phyloP scores from a whole-genome alignment of 768 basidiomycete species.

The Mycena leptocephala region DNA sequence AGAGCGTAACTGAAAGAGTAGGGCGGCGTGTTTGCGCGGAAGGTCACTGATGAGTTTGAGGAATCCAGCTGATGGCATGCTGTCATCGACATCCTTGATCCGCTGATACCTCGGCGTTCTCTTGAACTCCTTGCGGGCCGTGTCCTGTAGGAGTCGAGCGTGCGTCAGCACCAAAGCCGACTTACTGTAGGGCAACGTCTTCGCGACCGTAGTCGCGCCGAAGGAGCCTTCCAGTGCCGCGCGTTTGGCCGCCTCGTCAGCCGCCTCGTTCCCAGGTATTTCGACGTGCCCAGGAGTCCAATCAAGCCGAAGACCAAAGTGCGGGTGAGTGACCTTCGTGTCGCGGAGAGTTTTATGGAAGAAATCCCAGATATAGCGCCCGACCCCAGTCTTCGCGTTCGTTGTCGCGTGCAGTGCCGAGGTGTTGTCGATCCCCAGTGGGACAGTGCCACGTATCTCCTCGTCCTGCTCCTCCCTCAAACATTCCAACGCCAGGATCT shows the following conservation, averaged over 20 bases:
- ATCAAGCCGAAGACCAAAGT: not conserved
- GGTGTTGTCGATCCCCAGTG: not conserved
- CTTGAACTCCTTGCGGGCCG: not conserved
- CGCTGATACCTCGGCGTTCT: not conserved
- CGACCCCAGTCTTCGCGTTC: not conserved
- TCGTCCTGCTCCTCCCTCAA: not conserved
- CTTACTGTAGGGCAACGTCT: not conserved
- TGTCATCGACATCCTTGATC: not conserved
- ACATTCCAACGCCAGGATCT: constrained; percentile 2
- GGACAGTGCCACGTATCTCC: not conserved
- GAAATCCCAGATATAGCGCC: not conserved
- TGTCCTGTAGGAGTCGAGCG: not conserved
- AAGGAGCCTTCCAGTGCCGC: not conserved
- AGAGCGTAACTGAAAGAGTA: not conserved
- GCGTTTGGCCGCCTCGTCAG: not conserved
- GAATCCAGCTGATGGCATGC: not conserved
- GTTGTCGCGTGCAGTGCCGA: not conserved
- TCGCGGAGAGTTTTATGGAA: not conserved
- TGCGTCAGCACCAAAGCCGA: not conserved
- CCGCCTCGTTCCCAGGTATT: not conserved
- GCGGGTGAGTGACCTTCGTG: not conserved
- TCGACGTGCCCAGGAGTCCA: constrained; percentile 1
- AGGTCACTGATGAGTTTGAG: not conserved
- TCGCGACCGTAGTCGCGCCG: not conserved
- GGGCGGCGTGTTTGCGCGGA: not conserved